These are phyloP conservation scores for Zychaea mexicana DNA, from an alignment of 371 early-diverging fungal genomes.

Conservation along the genomic window DNA sequence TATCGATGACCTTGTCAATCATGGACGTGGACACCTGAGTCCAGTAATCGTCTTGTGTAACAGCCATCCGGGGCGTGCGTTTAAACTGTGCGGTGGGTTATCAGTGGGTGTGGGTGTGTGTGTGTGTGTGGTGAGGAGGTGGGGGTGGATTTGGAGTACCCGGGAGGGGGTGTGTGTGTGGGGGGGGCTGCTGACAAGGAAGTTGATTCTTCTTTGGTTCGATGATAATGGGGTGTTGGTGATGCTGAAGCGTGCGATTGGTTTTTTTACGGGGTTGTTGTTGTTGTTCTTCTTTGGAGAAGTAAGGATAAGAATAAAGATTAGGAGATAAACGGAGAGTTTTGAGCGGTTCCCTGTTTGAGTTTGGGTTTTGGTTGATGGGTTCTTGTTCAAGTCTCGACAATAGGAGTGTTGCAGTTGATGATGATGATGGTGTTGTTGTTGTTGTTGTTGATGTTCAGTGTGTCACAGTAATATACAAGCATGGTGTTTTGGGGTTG, in stretches of 20 bases:
- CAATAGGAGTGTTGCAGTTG: too few species aligned
- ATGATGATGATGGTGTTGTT: too few species aligned
- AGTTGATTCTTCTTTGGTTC: too few species aligned
- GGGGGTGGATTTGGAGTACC: too few species aligned
- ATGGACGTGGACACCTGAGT: conserved; percentile 15
- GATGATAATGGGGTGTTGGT: too few species aligned
- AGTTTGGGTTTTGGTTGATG: conserved; percentile 3
- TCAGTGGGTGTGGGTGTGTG: too few species aligned
- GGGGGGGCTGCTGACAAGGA: not conserved
- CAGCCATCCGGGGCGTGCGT: conserved; percentile 6
- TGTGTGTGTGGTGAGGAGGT: too few species aligned
- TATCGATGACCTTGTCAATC: conserved; percentile 18
- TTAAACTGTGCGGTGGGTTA: too few species aligned
- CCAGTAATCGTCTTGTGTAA: conserved; percentile 24
- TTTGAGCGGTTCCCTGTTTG: not conserved
- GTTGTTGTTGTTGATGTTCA: too few species aligned
- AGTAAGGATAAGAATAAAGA: not conserved
- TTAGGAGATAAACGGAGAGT: conserved; percentile 2
- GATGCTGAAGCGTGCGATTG: not conserved
- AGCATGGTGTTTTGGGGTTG: conserved; percentile 1
- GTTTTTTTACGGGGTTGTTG: too few species aligned
- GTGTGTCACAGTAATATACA: conserved; percentile 9
- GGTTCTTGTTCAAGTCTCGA: not conserved
- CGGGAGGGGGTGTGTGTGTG: too few species aligned
- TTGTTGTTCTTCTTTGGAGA: too few species aligned